Conservation (phyloP, 768 basidiomycete genomes). For the Austroboletus festivus region DNA sequence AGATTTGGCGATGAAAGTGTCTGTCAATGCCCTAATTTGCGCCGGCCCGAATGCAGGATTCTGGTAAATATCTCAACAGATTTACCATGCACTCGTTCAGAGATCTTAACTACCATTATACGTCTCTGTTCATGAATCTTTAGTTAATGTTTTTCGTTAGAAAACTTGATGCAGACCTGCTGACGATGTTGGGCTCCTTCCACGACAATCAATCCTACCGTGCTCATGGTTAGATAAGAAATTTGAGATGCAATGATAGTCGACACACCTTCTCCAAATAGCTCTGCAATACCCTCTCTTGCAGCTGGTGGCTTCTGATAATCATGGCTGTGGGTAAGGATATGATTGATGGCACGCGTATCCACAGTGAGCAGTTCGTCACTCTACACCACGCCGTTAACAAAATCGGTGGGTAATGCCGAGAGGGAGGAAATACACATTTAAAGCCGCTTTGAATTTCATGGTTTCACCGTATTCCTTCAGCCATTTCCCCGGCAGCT, state of each 20-base stretch:
- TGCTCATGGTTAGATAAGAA: not conserved
- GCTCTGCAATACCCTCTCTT: slow-evolving; percentile 35
- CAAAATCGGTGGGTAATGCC: not conserved
- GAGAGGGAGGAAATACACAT: slow-evolving; percentile 33
- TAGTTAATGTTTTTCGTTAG: not conserved
- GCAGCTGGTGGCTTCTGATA: slow-evolving; percentile 54
- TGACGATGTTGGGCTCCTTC: not conserved
- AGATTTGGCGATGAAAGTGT: slow-evolving; percentile 57
- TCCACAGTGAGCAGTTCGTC: slow-evolving; percentile 56
- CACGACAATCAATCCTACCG: slow-evolving; percentile 45
- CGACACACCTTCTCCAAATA: slow-evolving; percentile 40
- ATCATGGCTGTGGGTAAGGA: slow-evolving; percentile 52
- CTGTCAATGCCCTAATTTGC: slow-evolving; percentile 54
- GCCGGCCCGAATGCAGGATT: slow-evolving; percentile 63
- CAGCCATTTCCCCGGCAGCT: slow-evolving; percentile 44
- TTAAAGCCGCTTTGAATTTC: slow-evolving; percentile 42
- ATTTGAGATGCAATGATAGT: not conserved
- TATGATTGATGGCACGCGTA: slow-evolving; percentile 57
- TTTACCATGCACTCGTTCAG: slow-evolving; percentile 34
- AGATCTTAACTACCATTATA: slow-evolving; percentile 26
- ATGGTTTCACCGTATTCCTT: slow-evolving; percentile 46
- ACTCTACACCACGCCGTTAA: slow-evolving; percentile 19
- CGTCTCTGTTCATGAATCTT: slow-evolving; percentile 11
- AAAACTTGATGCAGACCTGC: not conserved
- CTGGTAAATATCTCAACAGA: slow-evolving; percentile 35